A percentile compares a stretch with the other conserved stretches of the same genome.
Evolutionary conservation across 1,284 basidiomycete species (phyloP).

Genomic region (Inonotus hispidus): DNA sequence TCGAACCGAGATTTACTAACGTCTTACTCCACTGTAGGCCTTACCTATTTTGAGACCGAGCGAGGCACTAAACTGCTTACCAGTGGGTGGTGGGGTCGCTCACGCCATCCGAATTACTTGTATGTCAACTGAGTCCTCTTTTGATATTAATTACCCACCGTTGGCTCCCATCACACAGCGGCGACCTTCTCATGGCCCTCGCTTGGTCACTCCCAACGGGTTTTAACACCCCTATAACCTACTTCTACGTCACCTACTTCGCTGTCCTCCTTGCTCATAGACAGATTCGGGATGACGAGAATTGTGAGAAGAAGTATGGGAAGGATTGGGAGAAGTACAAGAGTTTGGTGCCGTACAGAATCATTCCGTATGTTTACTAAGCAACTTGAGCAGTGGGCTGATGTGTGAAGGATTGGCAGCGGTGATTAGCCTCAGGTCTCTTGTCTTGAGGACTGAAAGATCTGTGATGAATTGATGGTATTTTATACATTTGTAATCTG

Average conservation of each 20-base stretch:
- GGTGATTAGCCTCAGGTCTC: no score
- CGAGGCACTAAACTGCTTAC: conserved; percentile 88
- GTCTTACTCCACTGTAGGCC: conserved; percentile 39
- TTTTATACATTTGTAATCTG: no score
- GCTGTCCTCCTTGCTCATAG: conserved; percentile 87
- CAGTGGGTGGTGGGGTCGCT: conserved; percentile 96
- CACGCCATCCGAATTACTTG: conserved; percentile 93
- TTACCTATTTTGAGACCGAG: conserved; percentile 80
- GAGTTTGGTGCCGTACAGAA: conserved; percentile 43
- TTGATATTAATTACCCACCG: background rate
- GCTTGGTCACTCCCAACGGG: conserved; percentile 95
- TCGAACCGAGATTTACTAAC: background rate
- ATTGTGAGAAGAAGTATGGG: conserved; percentile 82
- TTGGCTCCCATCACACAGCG: conserved; percentile 36
- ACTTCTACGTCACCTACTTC: conserved; percentile 94
- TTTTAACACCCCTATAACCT: conserved; percentile 89
- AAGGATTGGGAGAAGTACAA: conserved; percentile 54
- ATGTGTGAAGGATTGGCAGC: background rate
- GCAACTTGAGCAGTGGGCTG: background rate
- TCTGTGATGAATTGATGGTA: no score
- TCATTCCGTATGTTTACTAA: conserved; percentile 48
- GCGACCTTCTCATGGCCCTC: conserved; percentile 85
- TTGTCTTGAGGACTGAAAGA: no score
- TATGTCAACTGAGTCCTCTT: conserved; percentile 33
- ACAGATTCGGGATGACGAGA: conserved; percentile 88